Evolutionary conservation across 2,329 filamentous ascomycete genomes (phyloP).

Genomic region (Clonostachys solani): DNA sequence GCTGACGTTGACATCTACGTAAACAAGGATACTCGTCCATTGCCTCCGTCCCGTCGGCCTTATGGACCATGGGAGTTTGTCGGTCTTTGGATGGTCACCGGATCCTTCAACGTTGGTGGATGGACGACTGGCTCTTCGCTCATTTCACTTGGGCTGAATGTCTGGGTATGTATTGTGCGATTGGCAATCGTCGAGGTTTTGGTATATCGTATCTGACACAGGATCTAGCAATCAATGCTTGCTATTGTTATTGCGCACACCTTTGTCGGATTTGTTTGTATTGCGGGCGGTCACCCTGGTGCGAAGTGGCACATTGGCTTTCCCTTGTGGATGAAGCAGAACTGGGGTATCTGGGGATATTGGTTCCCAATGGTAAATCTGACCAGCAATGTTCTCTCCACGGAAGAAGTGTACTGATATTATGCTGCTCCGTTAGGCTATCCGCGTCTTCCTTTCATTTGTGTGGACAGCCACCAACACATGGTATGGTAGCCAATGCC

Average conservation of each 20-base stretch:
- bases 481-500: slow-evolving; percentile 17
- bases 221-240: slow-evolving; percentile 12
- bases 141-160: slow-evolving; percentile 18
- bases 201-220: too few species aligned
- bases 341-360: slow-evolving; percentile 17
- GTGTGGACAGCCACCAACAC: slow-evolving; percentile 17
- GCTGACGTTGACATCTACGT: slow-evolving; percentile 14
- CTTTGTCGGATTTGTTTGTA: slow-evolving; percentile 15
- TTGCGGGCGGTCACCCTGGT: slow-evolving; percentile 15
- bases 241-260: slow-evolving; percentile 14
- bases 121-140: slow-evolving; percentile 22
- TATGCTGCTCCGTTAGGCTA: too few species aligned
- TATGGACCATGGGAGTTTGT: slow-evolving; percentile 24
- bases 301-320: slow-evolving; percentile 20
- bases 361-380: slow-evolving; percentile 13
- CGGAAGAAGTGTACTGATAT: too few species aligned
- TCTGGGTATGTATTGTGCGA: slow-evolving; percentile 5
- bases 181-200: neutral
- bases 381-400: neutral
- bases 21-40: slow-evolving; percentile 19
- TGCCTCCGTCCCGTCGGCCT: slow-evolving; percentile 18
- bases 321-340: slow-evolving; percentile 15
- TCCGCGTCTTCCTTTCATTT: slow-evolving; percentile 13
- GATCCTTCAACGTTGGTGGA: slow-evolving; percentile 24
- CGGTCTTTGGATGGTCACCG: slow-evolving; percentile 22